A percentile compares a stretch with the other conserved stretches of the same genome.
phyloP scores from a whole-genome alignment of 495 filamentous ascomycete genomes.

The Sabuloglossum arenarium region DNA sequence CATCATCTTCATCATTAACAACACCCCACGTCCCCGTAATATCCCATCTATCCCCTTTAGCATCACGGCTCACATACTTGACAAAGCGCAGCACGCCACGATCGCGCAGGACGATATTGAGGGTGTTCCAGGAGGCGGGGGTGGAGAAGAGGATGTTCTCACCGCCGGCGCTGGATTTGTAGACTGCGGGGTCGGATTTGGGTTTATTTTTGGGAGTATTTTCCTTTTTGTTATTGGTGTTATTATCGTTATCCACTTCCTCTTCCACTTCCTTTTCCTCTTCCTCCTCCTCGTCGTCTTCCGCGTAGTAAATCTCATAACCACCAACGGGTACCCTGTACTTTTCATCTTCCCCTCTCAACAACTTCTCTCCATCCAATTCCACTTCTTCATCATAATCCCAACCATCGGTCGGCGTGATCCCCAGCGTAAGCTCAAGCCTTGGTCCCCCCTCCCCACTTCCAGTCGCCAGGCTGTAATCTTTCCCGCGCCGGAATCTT shows the following conservation, averaged over 20 bases:
- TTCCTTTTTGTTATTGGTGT: slow-evolving; percentile 65
- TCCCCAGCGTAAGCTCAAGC: slow-evolving; percentile 65
- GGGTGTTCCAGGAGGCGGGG: slow-evolving; percentile 70
- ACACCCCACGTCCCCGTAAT: slow-evolving; percentile 48
- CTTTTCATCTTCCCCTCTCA: slow-evolving; percentile 15
- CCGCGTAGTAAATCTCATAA: slow-evolving; percentile 4
- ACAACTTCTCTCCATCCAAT: slow-evolving; percentile 28
- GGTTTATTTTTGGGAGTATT: not conserved
- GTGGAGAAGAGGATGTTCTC: not conserved
- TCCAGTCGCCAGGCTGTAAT: slow-evolving; percentile 81
- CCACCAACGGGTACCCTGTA: slow-evolving; percentile 2
- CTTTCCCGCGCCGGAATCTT: slow-evolving; percentile 64
- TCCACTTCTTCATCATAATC: slow-evolving; percentile 40
- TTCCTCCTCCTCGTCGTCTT: slow-evolving; percentile 1
- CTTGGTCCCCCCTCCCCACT: slow-evolving; percentile 44
- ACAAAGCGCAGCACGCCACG: slow-evolving; percentile 74
- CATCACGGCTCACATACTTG: slow-evolving; percentile 74
- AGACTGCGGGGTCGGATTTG: not conserved
- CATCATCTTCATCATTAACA: no score
- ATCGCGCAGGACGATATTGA: slow-evolving; percentile 78
- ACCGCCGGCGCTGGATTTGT: not conserved
- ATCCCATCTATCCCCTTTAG: slow-evolving; percentile 87
- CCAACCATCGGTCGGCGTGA: slow-evolving; percentile 73
- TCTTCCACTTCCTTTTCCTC: slow-evolving; percentile 13
- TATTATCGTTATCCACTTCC: slow-evolving; percentile 81